Conservation (phyloP, 129 eudicot genomes). For the Chrysanthemum makinoi region DNA sequence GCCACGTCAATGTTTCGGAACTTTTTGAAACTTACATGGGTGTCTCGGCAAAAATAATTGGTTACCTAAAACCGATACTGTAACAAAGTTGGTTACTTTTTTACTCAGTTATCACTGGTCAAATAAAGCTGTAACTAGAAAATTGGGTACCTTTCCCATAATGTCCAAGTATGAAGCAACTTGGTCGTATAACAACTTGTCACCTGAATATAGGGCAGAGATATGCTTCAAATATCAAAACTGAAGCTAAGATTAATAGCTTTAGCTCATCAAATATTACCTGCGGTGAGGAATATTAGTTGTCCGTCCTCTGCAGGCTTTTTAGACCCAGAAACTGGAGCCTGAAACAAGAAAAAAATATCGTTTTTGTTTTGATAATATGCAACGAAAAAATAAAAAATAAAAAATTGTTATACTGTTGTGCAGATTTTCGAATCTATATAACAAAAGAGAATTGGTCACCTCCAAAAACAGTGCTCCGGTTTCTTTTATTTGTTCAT, state of each 20-base stretch:
- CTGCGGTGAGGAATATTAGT: constrained; percentile 88
- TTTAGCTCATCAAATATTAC: constrained; percentile 22
- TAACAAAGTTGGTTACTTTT: neutral
- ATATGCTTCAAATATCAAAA: constrained; percentile 21
- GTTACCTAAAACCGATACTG: neutral
- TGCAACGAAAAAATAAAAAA: neutral
- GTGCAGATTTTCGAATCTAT: too few species aligned
- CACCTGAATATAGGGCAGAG: constrained; percentile 52
- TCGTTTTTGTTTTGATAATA: neutral
- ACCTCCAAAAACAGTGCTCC: constrained; percentile 98
- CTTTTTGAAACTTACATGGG: too few species aligned
- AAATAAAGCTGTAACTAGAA: neutral
- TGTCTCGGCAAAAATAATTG: too few species aligned
- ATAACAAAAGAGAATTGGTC: constrained; percentile 12
- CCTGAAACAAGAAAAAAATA: constrained; percentile 41
- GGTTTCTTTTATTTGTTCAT: constrained; percentile 55
- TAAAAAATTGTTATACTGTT: too few species aligned
- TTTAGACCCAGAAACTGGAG: constrained; percentile 99
- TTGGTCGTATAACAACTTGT: constrained; percentile 59
- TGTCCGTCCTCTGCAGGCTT: constrained; percentile 99
- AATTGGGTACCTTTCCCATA: constrained; percentile 80
- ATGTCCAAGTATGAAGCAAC: constrained; percentile 70
- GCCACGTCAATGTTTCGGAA: neutral
- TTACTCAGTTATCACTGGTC: constrained; percentile 4
- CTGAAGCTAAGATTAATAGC: neutral